Evolutionary conservation across 176 grass and related monocot species (phyloP).

Genomic region (Phragmites australis): DNA sequence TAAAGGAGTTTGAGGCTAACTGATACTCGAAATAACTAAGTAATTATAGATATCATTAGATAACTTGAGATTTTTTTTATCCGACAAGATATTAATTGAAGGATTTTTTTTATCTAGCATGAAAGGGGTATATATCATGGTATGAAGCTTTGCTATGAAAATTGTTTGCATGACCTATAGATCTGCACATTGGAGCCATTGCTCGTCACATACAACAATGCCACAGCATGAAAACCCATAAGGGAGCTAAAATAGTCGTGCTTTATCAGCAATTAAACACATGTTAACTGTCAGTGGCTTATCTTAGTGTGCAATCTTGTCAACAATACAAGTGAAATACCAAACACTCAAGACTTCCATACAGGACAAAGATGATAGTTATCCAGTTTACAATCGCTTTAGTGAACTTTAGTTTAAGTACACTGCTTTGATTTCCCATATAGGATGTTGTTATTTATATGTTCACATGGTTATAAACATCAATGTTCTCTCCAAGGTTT

Average conservation of each 20-base stretch:
- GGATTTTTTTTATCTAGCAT: background rate
- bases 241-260: background rate
- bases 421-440: background rate
- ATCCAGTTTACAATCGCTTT: background rate
- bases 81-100: background rate
- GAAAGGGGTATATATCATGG: background rate
- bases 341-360: background rate
- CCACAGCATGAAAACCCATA: background rate
- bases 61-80: background rate
- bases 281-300: background rate
- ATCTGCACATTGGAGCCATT: background rate
- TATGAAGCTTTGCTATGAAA: background rate
- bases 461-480: background rate
- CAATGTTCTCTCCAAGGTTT: background rate
- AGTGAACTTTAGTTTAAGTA: slow-evolving; percentile 1
- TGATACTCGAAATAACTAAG: background rate
- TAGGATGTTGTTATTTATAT: background rate
- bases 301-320: background rate
- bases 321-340: background rate
- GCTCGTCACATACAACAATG: background rate
- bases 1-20: background rate
- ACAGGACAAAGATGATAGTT: background rate
- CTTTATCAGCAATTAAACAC: background rate
- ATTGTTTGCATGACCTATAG: background rate
- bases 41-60: background rate